Base-by-base conservation (phyloP, 164 flowering plant genomes). In the Vitis riparia region DNA sequence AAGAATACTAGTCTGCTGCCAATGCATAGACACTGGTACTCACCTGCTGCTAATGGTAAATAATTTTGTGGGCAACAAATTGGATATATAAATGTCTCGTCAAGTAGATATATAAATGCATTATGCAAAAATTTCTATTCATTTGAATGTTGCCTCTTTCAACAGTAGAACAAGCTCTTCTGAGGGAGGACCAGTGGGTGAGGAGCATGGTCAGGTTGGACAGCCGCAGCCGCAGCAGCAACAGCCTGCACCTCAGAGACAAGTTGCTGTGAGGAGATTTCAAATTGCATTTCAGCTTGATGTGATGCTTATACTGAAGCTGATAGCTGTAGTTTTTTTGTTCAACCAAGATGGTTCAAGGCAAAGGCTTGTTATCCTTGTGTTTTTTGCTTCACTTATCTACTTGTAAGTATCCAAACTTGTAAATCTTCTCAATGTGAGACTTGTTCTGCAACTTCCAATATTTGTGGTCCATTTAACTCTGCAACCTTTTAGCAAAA, bases 341-440 rank as follows among this genome's bases (percentile, higher is more conserved):
- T 89, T 95, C 81, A 87, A 90, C 78, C 99, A 95, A 89, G 98
- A 95, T 79, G 99, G 99, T 29, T 95, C 99, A 32, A 90, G 86
- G 77, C 93, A 87, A 67, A 89, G 91, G 82, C 97, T 95, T 49
- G 73, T 83, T 72, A 83, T 93, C 66, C 93, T 93, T 27, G 85
- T 95, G 72, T 76, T 93, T 62, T 82, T 89, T 71, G 93, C 97
- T 68, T 73, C 83, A 29, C 73, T 95, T 53, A 81, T 93, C 68
- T 95, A 95, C 71, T 75, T 95, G 99, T 95, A 85, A 93, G 97
- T 79, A 57, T 37, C 64, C n/a, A 49, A 30, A 44, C 58, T 63
- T 66, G 15, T 68, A 11, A 16, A 12, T 14, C 8, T 53, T 60
- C 61, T 58, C 11, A 32, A 51, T 62, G 1, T 53, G 9, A 56